Evolutionary conservation across 768 basidiomycete genomes (phyloP).

Genomic region (Phanerodontia chrysosporium): DNA sequence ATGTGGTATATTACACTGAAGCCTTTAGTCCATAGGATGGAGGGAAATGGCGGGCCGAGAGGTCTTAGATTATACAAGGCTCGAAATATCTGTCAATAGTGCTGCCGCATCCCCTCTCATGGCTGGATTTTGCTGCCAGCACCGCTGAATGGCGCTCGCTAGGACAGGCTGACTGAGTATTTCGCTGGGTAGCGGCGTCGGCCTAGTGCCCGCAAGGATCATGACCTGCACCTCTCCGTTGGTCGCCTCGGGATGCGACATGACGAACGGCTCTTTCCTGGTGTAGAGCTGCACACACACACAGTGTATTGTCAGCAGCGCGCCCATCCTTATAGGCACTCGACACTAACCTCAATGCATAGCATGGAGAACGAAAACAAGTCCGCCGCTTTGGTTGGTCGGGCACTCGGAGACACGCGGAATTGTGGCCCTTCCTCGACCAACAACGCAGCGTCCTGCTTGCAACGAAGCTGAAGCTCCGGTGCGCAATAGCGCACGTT

Average conservation of each 20-base stretch:
- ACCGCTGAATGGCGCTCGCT: not conserved
- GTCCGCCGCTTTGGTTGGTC: not conserved
- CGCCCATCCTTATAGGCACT: not conserved
- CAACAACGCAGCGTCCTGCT: too few species aligned
- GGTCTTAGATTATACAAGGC: too few species aligned
- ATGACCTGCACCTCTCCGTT: not conserved
- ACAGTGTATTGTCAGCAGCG: too few species aligned
- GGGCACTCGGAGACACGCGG: not conserved
- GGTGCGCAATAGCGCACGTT: slow-evolving; percentile 1
- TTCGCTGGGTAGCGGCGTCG: not conserved
- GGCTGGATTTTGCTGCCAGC: not conserved
- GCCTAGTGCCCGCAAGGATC: not conserved
- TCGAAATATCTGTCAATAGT: too few species aligned
- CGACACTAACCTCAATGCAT: slow-evolving; percentile 1
- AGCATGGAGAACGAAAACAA: not conserved
- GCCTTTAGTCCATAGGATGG: too few species aligned
- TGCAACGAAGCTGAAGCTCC: not conserved
- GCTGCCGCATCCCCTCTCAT: too few species aligned
- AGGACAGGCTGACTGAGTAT: not conserved
- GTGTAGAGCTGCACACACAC: not conserved
- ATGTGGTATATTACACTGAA: too few species aligned
- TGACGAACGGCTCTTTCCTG: not conserved
- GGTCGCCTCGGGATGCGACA: not conserved
- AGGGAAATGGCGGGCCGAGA: too few species aligned
- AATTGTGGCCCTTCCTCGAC: too few species aligned